Conservation (phyloP, 1,139 yeast species). For the Scheffersomyces titani region DNA sequence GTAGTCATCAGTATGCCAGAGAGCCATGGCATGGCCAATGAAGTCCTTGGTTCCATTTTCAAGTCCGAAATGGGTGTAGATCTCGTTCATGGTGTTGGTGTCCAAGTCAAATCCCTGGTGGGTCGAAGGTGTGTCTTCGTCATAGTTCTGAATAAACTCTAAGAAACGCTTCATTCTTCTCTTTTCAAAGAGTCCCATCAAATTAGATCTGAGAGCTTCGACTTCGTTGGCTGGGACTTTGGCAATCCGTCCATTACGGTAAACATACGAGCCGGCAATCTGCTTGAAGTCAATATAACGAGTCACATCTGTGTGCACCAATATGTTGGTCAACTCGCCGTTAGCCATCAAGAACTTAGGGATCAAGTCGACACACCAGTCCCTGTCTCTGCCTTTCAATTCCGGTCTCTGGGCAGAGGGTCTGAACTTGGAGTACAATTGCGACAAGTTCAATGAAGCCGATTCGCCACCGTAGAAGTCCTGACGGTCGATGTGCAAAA, state of each 20-base stretch:
- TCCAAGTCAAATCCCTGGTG: slow-evolving; percentile 89
- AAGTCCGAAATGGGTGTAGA: slow-evolving; percentile 84
- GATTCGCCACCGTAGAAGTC: slow-evolving; percentile 92
- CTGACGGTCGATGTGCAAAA: slow-evolving; percentile 92
- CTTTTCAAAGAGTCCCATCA: slow-evolving; percentile 96
- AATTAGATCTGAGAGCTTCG: slow-evolving; percentile 88
- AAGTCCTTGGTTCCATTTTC: slow-evolving; percentile 95
- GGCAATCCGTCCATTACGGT: slow-evolving; percentile 86
- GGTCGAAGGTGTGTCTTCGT: slow-evolving; percentile 76
- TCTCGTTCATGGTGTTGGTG: slow-evolving; percentile 87
- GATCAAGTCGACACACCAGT: slow-evolving; percentile 96
- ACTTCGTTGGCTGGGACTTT: slow-evolving; percentile 92
- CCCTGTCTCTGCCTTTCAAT: slow-evolving; percentile 86
- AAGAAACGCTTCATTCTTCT: slow-evolving; percentile 90
- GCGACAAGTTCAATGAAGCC: slow-evolving; percentile 62
- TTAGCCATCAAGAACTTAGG: slow-evolving; percentile 98
- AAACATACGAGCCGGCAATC: slow-evolving; percentile 91
- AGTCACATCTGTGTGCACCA: slow-evolving; percentile 94
- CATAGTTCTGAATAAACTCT: slow-evolving; percentile 82
- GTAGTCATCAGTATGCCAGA: slow-evolving; percentile 92
- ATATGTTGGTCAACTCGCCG: slow-evolving; percentile 94
- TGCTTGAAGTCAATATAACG: slow-evolving; percentile 95
- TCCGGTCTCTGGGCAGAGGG: slow-evolving; percentile 71
- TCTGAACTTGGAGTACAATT: slow-evolving; percentile 69
- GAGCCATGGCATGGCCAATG: slow-evolving; percentile 98